Conservation (phyloP, 345 rosid species). For the Schrenkiella parvula region DNA sequence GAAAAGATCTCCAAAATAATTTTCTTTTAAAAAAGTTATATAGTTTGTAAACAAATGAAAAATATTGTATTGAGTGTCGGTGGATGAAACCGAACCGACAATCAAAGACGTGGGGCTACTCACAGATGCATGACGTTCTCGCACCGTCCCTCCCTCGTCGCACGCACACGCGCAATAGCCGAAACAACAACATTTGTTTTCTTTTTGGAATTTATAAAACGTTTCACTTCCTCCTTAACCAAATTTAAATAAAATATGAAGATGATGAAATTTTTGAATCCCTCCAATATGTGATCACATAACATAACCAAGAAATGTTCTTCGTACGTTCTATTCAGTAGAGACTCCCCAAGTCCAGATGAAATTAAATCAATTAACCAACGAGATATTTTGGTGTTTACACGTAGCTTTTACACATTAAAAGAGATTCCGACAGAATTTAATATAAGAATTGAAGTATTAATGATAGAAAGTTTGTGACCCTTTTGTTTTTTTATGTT, state of each 20-base stretch:
- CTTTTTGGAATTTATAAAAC: conserved; percentile 19
- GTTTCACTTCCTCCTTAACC: background rate
- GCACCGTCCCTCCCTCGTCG: conserved; percentile 26
- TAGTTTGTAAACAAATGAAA: conserved; percentile 11
- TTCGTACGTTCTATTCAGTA: conserved; percentile 16
- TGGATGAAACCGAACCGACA: conserved; percentile 37
- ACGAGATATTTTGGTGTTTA: background rate
- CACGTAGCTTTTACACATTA: background rate
- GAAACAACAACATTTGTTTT: conserved; percentile 25
- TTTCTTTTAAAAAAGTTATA: no score
- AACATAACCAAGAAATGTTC: background rate
- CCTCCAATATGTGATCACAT: background rate
- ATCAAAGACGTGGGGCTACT: conserved; percentile 35
- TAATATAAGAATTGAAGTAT: background rate
- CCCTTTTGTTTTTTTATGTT: background rate
- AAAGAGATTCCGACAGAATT: conserved; percentile 6
- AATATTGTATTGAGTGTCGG: conserved; percentile 26
- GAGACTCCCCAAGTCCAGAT: background rate
- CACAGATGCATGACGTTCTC: conserved; percentile 27
- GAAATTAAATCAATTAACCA: background rate
- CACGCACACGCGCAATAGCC: conserved; percentile 28
- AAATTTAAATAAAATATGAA: background rate
- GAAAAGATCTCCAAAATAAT: background rate
- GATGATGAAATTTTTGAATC: background rate
- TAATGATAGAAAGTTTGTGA: conserved; percentile 1